phyloP scores from a whole-genome alignment of 495 filamentous ascomycete genomes.

The Schizothecium vesticola region DNA sequence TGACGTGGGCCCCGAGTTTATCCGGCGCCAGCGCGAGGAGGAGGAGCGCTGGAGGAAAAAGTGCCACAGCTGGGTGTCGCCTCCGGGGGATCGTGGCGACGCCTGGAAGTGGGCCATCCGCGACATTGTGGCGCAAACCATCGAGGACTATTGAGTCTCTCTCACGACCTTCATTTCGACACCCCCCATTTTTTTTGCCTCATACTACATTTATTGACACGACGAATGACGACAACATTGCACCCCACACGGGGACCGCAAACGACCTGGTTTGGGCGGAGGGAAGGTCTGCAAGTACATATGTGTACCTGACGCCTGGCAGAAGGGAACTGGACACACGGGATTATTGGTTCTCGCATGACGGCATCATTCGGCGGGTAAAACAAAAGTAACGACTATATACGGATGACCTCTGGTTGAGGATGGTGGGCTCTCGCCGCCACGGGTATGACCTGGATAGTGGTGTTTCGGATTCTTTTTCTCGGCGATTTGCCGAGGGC shows the following conservation, averaged over 20 bases:
- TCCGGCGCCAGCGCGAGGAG: conserved; percentile 80
- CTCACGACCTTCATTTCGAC: conserved; percentile 4
- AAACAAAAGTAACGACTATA: conserved; percentile 5
- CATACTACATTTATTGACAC: conserved; percentile 1
- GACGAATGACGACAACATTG: neutral
- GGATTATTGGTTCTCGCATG: conserved; percentile 1
- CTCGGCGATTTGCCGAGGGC: neutral
- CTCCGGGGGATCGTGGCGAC: conserved; percentile 33
- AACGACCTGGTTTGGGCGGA: neutral
- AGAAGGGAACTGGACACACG: neutral
- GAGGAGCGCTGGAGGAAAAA: conserved; percentile 85
- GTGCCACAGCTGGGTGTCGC: conserved; percentile 67
- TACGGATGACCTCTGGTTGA: neutral
- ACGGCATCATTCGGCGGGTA: conserved; percentile 2
- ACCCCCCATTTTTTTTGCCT: neutral
- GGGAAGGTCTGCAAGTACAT: neutral
- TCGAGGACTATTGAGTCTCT: conserved; percentile 9
- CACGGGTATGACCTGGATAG: conserved; percentile 5
- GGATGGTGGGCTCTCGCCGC: neutral
- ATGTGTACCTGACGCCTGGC: conserved; percentile 2
- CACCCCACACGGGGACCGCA: neutral
- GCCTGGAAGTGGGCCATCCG: conserved; percentile 47
- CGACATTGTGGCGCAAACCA: conserved; percentile 37
- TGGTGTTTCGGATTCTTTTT: conserved; percentile 4
- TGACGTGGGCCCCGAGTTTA: conserved; percentile 92